Conservation (phyloP, 2,329 filamentous ascomycete genomes). For the Sporothrix mexicana region DNA sequence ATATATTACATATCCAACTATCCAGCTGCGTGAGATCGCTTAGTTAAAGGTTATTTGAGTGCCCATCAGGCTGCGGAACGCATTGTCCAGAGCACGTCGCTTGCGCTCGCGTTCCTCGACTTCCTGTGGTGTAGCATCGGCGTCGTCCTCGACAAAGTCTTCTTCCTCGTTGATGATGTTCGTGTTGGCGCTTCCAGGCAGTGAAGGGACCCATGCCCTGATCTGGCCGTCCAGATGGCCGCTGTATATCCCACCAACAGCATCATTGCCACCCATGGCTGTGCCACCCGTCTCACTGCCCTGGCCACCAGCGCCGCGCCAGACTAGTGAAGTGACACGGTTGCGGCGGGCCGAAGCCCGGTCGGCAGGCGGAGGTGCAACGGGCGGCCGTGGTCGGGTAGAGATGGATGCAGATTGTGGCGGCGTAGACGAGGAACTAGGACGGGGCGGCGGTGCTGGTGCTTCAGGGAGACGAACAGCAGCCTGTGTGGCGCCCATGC, state of each 20-base stretch:
- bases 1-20: neutral
- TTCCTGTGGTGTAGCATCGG: constrained; percentile 51
- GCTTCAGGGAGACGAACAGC: constrained; percentile 47
- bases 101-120: constrained; percentile 67
- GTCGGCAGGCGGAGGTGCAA: constrained; percentile 14
- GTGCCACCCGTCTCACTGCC: constrained; percentile 59
- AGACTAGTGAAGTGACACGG: constrained; percentile 76
- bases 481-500: constrained; percentile 61
- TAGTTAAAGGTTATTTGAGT: constrained; percentile 67
- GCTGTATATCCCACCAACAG: constrained; percentile 70
- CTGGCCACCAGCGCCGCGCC: constrained; percentile 68
- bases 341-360: constrained; percentile 59
- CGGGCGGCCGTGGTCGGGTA: neutral
- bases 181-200: too few species aligned
- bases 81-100: constrained; percentile 77
- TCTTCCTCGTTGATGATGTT: constrained; percentile 53
- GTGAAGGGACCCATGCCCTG: constrained; percentile 72
- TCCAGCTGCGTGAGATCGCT: neutral
- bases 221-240: constrained; percentile 86
- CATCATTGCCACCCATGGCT: constrained; percentile 63
- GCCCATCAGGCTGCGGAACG: constrained; percentile 77
- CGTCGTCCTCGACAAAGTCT: constrained; percentile 51
- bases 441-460: neutral
- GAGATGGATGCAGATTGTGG: neutral
- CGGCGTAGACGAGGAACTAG: constrained; percentile 31